Conservation (phyloP, 2,329 filamentous ascomycete genomes). For the Fonsecaea monophora region DNA sequence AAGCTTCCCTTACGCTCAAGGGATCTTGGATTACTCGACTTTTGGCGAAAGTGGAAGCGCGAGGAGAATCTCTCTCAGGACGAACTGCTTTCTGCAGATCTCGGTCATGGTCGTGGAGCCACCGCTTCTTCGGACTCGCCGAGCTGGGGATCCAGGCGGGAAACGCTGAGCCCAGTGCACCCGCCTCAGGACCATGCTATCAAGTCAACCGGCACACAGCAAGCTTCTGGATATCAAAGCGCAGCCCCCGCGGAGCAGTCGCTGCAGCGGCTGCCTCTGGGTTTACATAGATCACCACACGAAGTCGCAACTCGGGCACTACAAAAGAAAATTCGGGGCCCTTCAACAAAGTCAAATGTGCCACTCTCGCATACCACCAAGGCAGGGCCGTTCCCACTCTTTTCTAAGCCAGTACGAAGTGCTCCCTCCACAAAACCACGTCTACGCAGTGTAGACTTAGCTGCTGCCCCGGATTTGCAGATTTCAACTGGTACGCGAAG, state of each 20-base stretch:
- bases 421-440: background rate
- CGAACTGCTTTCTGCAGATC: background rate
- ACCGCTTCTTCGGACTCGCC: background rate
- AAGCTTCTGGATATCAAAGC: background rate
- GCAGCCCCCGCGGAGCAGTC: background rate
- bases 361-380: background rate
- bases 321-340: background rate
- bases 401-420: background rate
- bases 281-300: background rate
- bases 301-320: background rate
- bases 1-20: conserved; percentile 22
- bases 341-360: background rate
- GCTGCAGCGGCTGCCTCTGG: background rate
- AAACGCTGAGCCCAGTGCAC: background rate
- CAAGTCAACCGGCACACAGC: background rate
- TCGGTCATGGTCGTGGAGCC: background rate
- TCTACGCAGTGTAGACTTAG: background rate
- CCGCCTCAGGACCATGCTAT: background rate
- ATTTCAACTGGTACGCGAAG: background rate
- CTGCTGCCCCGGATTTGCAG: background rate
- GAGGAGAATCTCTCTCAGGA: background rate
- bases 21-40: conserved; percentile 15
- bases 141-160: background rate
- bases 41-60: background rate
- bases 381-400: background rate